Base-by-base conservation (phyloP, 129 eudicot genomes). In the Tagetes erecta region DNA sequence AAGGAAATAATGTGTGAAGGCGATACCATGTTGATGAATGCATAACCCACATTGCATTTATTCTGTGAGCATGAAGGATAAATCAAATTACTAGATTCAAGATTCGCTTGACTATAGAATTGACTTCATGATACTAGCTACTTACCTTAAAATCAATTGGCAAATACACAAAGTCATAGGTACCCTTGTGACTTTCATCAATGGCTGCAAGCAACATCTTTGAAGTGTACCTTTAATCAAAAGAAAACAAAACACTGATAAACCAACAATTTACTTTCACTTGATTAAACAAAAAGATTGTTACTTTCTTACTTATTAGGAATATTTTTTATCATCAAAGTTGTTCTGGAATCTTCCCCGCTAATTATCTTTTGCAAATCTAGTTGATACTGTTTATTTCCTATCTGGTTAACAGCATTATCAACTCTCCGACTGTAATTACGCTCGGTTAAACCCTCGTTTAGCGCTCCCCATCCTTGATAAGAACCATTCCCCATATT, bases 71-170 rank as follows among this genome's bases (percentile, higher is more conserved):
- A 72, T 42, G 76, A 59, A 74, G 14, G 45, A 49, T n/a, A 31
- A 45, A n/a, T 52, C 52, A 46, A 42, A 71, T 68, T 46, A 8
- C 46, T 44, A 52, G 38, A 77, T 58, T 37, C 27, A 78, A 27
- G 27, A 44, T 34, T 30, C 31, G 36, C 67, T 60, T 33, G 3
- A 36, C 35, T 63, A 40, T 35, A 40, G 67, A 73, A 57, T 31
- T 37, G 27, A 14, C 27, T 76, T 67, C n/a, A 64, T 64, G 53
- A n/a, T 34, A 10, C 3, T 3, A 46, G 47, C 1, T 27, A 20
- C 27, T 66, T 83, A 93, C 98, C 98, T 93, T 93, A 70, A 93
- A 93, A 83, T 93, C 98, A 70, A 93, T 93, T 5, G 98, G 98
- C 82, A 93, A 74, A 80, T 93, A 93, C 78, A 93, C 88, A 79